Evolutionary conservation across 345 rosid species (phyloP), one percentile per base, ranked within the genome.

Genomic region (Pseudoturritis turrita): DNA sequence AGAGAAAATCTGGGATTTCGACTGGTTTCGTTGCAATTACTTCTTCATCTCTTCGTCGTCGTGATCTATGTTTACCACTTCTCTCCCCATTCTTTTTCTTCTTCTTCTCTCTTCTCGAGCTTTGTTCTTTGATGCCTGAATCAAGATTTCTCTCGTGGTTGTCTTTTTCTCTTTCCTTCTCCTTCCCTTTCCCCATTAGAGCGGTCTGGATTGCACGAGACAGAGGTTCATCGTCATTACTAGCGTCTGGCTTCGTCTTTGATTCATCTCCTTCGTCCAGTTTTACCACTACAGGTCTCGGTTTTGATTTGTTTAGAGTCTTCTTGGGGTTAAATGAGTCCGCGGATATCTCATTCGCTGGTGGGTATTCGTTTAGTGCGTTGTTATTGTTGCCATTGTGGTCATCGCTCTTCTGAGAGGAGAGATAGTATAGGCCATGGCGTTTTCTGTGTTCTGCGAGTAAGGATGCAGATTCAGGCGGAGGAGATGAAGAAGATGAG

Each of bases 231-330:
- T 80, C 87, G 53, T 74, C 81, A 18, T 12, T 55, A 69, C 11
- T 25, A 62, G 55, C 29, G 13, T 71, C 76, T 5, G 62, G 65
- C 74, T 81, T 83, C 73, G 71, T 88, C 17, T 64, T 28, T 29
- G 53, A 43, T 14, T 70, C 54, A 22, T 56, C 87, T 61, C 82
- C 92, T 73, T 85, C 93, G 66, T 92, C 96, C 74, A 96, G 84
- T 82, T 85, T 86, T 68, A 96, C 96, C 51, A 96, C 97, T 60
- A 92, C 94, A 53, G 99, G 98, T 84, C 99, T 89, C 17, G 85
- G 83, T 72, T 95, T 95, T 22, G 82, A 79, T 62, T 76, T 75
- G 71, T 72, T 87, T 33, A 80, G 61, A 76, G 85, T 96, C 70
- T 78, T 87, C 81, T 81, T 85, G 9, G 81, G 73, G 49, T 70